Conservation (phyloP, 495 filamentous ascomycete genomes). For the Glutinoglossum americanum region DNA sequence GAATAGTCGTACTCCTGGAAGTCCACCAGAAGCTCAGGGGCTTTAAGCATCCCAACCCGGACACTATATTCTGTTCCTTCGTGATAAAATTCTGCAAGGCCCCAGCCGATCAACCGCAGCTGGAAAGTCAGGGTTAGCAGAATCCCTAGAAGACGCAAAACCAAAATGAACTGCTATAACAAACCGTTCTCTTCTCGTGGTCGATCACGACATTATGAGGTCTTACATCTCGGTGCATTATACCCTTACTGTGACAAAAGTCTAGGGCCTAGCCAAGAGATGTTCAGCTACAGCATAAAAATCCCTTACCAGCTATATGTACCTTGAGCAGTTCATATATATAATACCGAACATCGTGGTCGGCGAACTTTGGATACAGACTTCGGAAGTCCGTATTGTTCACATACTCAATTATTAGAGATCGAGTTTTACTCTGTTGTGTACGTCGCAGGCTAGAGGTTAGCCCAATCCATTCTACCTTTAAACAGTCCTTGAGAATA, state of each 20-base stretch:
- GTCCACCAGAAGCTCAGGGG: slow-evolving; percentile 86
- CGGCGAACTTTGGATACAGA: slow-evolving; percentile 88
- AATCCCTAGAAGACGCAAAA: background rate
- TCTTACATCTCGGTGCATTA: slow-evolving; percentile 98
- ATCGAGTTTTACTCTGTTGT: slow-evolving; percentile 85
- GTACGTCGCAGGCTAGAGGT: background rate
- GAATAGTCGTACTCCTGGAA: slow-evolving; percentile 99
- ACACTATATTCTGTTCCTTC: slow-evolving; percentile 97
- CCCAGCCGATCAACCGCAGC: slow-evolving; percentile 96
- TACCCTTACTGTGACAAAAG: slow-evolving; percentile 97
- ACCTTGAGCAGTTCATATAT: slow-evolving; percentile 87
- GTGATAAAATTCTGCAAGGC: slow-evolving; percentile 96
- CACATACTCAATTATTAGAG: slow-evolving; percentile 92
- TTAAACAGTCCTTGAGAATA: background rate
- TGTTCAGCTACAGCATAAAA: background rate
- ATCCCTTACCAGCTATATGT: background rate
- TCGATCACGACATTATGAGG: slow-evolving; percentile 99
- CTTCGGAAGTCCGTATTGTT: slow-evolving; percentile 98
- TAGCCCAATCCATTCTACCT: too few species aligned
- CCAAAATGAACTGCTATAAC: slow-evolving; percentile 2
- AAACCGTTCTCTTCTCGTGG: slow-evolving; percentile 88
- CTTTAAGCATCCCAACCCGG: slow-evolving; percentile 89
- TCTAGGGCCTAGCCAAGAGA: slow-evolving; percentile 46
- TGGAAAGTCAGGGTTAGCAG: slow-evolving; percentile 18
- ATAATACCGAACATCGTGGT: slow-evolving; percentile 93